Percentiles rank a stretch among this genome's conserved stretches.
These are phyloP conservation scores for Xylariomycetidae sp. DNA, from an alignment of 2,329 filamentous ascomycete genomes.

Conservation along the genomic window DNA sequence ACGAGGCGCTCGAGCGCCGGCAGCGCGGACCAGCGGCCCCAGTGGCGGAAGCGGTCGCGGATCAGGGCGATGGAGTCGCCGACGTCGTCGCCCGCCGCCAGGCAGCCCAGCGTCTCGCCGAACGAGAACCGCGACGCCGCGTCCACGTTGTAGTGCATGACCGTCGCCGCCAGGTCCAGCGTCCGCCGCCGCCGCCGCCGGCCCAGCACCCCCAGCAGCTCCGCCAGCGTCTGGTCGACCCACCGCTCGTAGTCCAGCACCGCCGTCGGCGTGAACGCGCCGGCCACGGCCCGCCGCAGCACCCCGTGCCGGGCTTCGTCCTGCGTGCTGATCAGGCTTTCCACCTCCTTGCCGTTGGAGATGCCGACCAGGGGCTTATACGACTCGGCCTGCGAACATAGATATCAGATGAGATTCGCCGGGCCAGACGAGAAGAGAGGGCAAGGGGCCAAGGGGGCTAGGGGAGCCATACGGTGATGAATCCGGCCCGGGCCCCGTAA, in stretches of 20 bases:
- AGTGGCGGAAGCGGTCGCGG: conserved; percentile 19
- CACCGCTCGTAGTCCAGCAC: conserved; percentile 18
- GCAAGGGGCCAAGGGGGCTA: too few relatives aligned
- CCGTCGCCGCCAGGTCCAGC: conserved; percentile 15
- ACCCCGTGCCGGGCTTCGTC: conserved; percentile 18
- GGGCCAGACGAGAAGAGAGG: too few relatives aligned
- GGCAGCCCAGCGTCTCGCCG: conserved; percentile 16
- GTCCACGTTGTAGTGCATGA: conserved; percentile 19
- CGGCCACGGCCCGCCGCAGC: conserved; percentile 18
- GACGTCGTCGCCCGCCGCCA: conserved; percentile 15
- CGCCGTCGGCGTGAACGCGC: conserved; percentile 19
- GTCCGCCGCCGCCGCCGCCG: conserved; percentile 9
- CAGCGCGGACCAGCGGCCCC: conserved; percentile 17
- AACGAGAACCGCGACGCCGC: conserved; percentile 17
- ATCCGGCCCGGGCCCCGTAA: conserved; percentile 19
- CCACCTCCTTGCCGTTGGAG: conserved; percentile 20
- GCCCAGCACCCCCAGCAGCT: conserved; percentile 10
- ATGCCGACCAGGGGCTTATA: conserved; percentile 18
- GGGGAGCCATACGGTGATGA: conserved; percentile 13
- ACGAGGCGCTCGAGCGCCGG: conserved; percentile 18
- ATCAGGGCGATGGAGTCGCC: conserved; percentile 17
- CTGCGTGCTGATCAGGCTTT: conserved; percentile 17
- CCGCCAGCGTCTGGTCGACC: conserved; percentile 17
- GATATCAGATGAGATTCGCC: too few relatives aligned
- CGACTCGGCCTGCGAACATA: conserved; percentile 17